A percentile compares a stretch with the other conserved stretches of the same genome.
These are phyloP conservation scores for Helicostylum pulchrum DNA, from an alignment of 192 early-diverging fungal species.

Conservation along the genomic window DNA sequence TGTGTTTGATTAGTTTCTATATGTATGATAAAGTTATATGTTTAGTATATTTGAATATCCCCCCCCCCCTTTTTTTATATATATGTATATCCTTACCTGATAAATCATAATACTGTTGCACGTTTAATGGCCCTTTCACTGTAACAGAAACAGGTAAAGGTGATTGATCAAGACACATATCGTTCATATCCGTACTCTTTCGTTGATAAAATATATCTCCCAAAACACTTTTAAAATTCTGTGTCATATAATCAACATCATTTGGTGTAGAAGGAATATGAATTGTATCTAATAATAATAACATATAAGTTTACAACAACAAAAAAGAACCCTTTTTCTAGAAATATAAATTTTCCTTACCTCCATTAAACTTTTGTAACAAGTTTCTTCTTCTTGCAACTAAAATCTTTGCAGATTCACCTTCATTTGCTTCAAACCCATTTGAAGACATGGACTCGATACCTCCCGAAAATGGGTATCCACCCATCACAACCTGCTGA, in stretches of 20 bases:
- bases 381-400: slow-evolving; percentile 43
- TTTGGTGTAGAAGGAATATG: slow-evolving; percentile 25
- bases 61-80: too few species aligned
- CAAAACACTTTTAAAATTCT: slow-evolving; percentile 29
- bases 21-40: not conserved
- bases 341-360: slow-evolving; percentile 26
- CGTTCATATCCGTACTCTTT: not conserved
- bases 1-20: slow-evolving; percentile 48
- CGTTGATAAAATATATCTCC: slow-evolving; percentile 30
- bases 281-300: slow-evolving; percentile 21
- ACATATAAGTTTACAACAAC: not conserved
- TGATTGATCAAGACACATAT: slow-evolving; percentile 21
- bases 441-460: slow-evolving; percentile 42
- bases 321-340: too few species aligned
- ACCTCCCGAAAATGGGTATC: slow-evolving; percentile 49
- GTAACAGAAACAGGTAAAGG: slow-evolving; percentile 18
- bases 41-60: too few species aligned
- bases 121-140: slow-evolving; percentile 40
- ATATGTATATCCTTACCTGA: slow-evolving; percentile 21
- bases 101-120: slow-evolving; percentile 44
- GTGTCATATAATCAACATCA: slow-evolving; percentile 24
- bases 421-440: slow-evolving; percentile 46
- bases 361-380: slow-evolving; percentile 36
- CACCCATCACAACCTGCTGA: slow-evolving; percentile 49
- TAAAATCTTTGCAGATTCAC: slow-evolving; percentile 45